These are phyloP conservation scores for Rhizopus microsporus DNA, from an alignment of 371 early-diverging fungal genomes.

Conservation along the genomic window DNA sequence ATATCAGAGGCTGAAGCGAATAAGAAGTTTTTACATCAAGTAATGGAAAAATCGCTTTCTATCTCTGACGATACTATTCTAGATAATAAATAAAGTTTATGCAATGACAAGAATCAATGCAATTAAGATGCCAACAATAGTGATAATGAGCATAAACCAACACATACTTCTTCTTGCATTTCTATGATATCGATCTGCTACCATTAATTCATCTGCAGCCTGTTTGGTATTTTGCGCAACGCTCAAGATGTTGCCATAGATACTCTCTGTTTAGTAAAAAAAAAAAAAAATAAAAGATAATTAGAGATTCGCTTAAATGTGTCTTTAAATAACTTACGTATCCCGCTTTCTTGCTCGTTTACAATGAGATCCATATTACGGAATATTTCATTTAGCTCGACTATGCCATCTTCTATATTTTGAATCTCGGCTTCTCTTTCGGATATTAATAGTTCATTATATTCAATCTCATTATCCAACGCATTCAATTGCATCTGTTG, in stretches of 20 bases:
- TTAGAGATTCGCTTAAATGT: not conserved
- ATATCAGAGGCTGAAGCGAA: conserved; percentile 39
- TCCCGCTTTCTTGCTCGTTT: conserved; percentile 92
- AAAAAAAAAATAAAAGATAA: conserved; percentile 1
- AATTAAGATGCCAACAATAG: conserved; percentile 58
- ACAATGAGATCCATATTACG: conserved; percentile 94
- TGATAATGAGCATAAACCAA: conserved; percentile 71
- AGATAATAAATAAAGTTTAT: not conserved
- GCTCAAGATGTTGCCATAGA: conserved; percentile 76
- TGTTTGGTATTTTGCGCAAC: conserved; percentile 77
- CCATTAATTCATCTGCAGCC: conserved; percentile 79
- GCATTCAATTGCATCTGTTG: conserved; percentile 68
- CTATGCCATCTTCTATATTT: conserved; percentile 91
- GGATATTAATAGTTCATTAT: conserved; percentile 87
- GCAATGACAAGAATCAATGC: conserved; percentile 41
- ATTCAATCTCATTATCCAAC: conserved; percentile 88
- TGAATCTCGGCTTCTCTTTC: conserved; percentile 93
- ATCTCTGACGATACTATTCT: conserved; percentile 11
- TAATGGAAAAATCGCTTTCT: conserved; percentile 25
- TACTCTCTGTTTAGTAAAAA: conserved; percentile 36
- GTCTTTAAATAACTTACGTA: conserved; percentile 61
- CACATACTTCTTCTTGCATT: conserved; percentile 81
- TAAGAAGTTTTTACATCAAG: conserved; percentile 30
- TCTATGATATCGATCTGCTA: conserved; percentile 81
- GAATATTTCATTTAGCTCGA: conserved; percentile 94